Percentiles rank a stretch among this genome's conserved stretches.
phyloP scores from a whole-genome alignment of 257 asterid genomes.

The Anisodus acutangulus region DNA sequence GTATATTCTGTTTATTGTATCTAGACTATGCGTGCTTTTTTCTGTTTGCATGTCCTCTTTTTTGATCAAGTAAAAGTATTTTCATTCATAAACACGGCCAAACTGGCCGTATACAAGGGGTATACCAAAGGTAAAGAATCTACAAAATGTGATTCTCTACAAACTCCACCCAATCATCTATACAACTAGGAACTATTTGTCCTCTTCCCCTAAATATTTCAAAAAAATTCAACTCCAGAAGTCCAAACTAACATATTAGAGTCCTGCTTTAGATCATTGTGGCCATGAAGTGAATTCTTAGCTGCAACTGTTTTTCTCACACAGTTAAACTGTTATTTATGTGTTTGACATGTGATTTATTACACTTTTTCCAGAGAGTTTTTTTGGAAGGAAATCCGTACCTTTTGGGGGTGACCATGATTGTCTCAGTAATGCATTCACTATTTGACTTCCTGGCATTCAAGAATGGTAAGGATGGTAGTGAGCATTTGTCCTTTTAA shows the following conservation, averaged over 20 bases:
- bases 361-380: conserved; percentile 72
- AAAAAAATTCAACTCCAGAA: neutral
- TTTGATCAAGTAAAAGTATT: too few relatives aligned
- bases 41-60: neutral
- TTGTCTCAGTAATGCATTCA: conserved; percentile 86
- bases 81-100: too few relatives aligned
- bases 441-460: conserved; percentile 93
- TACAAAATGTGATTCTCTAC: too few relatives aligned
- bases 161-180: too few relatives aligned
- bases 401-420: conserved; percentile 87
- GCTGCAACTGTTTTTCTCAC: neutral
- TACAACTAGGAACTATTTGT: too few relatives aligned
- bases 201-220: neutral
- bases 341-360: conserved; percentile 34
- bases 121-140: too few relatives aligned
- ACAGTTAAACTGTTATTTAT: neutral
- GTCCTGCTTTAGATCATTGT: conserved; percentile 1
- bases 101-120: too few relatives aligned
- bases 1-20: neutral
- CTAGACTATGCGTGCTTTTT: neutral
- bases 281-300: neutral
- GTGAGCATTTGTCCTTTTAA: conserved; percentile 36
- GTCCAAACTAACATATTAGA: neutral
- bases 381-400: conserved; percentile 97
- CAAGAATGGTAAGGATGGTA: conserved; percentile 72